phyloP scores from a whole-genome alignment of 345 rosid genomes.

The Populus davidiana region DNA sequence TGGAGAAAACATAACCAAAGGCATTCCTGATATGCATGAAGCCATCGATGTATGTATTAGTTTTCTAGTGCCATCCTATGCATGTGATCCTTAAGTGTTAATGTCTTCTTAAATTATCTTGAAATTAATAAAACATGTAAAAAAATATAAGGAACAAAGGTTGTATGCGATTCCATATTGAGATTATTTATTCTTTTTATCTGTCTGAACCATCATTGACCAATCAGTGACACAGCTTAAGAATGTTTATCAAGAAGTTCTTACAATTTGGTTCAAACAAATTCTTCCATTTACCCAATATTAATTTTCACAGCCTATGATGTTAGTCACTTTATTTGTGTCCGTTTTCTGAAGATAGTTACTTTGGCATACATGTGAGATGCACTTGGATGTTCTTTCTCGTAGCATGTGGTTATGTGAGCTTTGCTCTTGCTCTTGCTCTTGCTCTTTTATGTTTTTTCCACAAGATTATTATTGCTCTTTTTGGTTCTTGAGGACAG shows the following conservation, averaged over 20 bases:
- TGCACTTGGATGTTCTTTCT: neutral
- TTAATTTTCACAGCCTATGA: neutral
- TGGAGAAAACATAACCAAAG: conserved; percentile 82
- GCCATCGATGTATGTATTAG: conserved; percentile 69
- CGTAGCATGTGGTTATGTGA: neutral
- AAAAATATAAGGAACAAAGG: neutral
- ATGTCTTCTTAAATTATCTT: neutral
- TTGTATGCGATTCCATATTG: neutral
- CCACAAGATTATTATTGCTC: neutral
- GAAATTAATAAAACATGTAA: neutral
- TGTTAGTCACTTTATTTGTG: neutral
- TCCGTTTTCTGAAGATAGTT: neutral
- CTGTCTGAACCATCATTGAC: neutral
- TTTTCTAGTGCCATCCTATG: neutral
- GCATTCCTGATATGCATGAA: conserved; percentile 70
- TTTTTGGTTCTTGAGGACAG: conserved; percentile 25
- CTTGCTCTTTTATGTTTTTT: neutral
- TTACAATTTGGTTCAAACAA: neutral
- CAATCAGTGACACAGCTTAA: neutral
- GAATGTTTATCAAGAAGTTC: neutral
- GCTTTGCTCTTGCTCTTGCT: neutral
- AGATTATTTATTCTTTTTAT: neutral
- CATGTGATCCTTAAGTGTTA: neutral
- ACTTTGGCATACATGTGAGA: neutral
- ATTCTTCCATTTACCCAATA: neutral